Percentiles rank a stretch among this genome's conserved stretches.
Evolutionary conservation across 305 asterid genomes (phyloP).

Genomic region (Withania somnifera): DNA sequence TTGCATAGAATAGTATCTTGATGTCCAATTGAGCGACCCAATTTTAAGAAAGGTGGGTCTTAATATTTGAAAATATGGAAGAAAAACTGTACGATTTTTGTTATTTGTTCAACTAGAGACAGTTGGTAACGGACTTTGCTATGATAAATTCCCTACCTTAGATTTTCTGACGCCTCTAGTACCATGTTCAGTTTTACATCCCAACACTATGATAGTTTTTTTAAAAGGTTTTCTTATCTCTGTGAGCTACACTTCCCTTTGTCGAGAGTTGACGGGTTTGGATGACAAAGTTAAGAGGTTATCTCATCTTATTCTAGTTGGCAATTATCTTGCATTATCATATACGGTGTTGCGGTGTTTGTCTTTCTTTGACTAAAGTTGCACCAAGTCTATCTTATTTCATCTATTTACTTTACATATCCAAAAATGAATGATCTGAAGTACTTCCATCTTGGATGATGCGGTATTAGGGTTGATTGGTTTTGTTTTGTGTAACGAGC

Average conservation of each 20-base stretch:
- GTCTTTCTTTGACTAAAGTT: background rate
- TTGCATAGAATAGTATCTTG: background rate
- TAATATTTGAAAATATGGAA: background rate
- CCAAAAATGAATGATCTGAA: background rate
- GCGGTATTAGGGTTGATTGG: background rate
- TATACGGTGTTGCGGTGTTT: too few species aligned
- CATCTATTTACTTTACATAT: background rate
- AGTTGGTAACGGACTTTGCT: background rate
- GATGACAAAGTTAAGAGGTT: background rate
- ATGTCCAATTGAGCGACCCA: background rate
- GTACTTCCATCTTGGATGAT: background rate
- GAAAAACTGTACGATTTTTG: background rate
- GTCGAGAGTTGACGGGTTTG: background rate
- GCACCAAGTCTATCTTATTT: background rate
- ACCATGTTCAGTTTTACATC: background rate
- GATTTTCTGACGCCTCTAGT: background rate
- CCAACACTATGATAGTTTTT: background rate
- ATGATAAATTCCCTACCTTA: background rate
- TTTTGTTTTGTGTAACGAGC: background rate
- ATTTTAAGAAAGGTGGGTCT: background rate
- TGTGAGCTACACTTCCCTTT: background rate
- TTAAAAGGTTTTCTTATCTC: background rate
- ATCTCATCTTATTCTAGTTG: background rate
- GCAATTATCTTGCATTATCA: background rate
- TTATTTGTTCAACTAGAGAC: background rate